phyloP scores from a whole-genome alignment of 805 yeast species.

The Monosporozyma unispora region DNA sequence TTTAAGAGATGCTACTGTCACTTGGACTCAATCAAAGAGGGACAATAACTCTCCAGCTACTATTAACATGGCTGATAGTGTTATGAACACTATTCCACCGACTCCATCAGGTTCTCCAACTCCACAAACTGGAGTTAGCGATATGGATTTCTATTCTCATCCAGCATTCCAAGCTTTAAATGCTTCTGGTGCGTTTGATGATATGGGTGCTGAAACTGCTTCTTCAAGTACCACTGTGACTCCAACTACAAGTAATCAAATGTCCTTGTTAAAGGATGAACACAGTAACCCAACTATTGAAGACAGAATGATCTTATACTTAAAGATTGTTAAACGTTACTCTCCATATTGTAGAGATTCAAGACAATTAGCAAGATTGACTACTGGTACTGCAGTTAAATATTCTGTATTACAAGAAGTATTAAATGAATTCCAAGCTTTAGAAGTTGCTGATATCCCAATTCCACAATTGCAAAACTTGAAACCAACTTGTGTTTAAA shows the following conservation, averaged over 20 bases:
- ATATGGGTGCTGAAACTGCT: constrained; percentile 11
- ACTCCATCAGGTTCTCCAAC: constrained; percentile 11
- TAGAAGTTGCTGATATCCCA: constrained; percentile 33
- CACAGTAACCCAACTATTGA: constrained; percentile 10
- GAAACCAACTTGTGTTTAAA: constrained; percentile 20
- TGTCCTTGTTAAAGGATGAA: constrained; percentile 3
- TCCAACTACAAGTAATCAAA: constrained; percentile 5
- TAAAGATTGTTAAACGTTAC: constrained; percentile 44
- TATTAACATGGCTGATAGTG: constrained; percentile 2
- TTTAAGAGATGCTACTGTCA: constrained; percentile 61
- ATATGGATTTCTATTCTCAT: constrained; percentile 23
- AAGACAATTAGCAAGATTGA: constrained; percentile 38
- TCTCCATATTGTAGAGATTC: constrained; percentile 40
- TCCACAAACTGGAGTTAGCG: constrained; percentile 6
- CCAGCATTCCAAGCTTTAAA: constrained; percentile 34
- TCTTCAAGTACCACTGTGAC: constrained; percentile 10
- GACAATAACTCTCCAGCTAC: constrained; percentile 7
- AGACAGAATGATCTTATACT: constrained; percentile 45
- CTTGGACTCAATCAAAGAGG: constrained; percentile 27
- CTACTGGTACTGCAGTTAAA: constrained; percentile 38
- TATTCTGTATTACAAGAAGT: constrained; percentile 34
- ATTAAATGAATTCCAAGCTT: constrained; percentile 31
- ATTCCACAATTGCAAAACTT: constrained; percentile 35
- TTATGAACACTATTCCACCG: constrained; percentile 6
- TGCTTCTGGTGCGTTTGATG: constrained; percentile 33